These are phyloP conservation scores for Penicillium sp. DNA, from an alignment of 2,329 filamentous ascomycete genomes.

Conservation along the genomic window DNA sequence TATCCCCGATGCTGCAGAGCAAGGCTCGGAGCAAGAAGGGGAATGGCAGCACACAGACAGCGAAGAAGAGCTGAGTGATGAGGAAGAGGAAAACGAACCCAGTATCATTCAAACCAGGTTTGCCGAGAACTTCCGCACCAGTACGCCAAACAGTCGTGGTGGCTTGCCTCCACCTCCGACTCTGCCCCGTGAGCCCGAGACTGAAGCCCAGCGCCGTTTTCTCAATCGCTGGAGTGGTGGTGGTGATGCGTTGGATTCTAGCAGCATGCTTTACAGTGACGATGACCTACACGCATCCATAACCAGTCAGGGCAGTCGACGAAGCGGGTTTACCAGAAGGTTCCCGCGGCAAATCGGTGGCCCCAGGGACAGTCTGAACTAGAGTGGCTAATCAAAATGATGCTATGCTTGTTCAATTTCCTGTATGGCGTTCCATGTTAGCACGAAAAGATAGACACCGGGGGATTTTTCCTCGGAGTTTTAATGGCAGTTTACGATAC, in stretches of 20 bases:
- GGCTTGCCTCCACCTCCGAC: slow-evolving; percentile 32
- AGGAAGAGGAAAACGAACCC: slow-evolving; percentile 38
- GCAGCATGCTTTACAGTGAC: slow-evolving; percentile 33
- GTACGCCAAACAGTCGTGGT: slow-evolving; percentile 32
- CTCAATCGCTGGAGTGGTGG: slow-evolving; percentile 40
- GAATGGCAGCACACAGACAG: slow-evolving; percentile 78
- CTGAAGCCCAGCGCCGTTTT: slow-evolving; percentile 41
- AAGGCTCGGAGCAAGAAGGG: slow-evolving; percentile 47
- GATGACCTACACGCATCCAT: slow-evolving; percentile 34
- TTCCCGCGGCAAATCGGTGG: slow-evolving; percentile 41
- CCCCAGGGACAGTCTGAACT: slow-evolving; percentile 54
- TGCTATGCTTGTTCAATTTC: background rate
- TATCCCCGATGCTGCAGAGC: slow-evolving; percentile 59
- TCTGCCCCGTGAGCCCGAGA: slow-evolving; percentile 30
- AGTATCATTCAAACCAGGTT: slow-evolving; percentile 27
- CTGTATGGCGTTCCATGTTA: background rate
- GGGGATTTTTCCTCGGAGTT: background rate
- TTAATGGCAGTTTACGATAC: background rate
- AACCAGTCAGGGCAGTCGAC: slow-evolving; percentile 30
- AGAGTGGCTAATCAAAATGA: background rate
- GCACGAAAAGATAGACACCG: background rate
- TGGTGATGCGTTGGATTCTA: slow-evolving; percentile 34
- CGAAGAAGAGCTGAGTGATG: slow-evolving; percentile 58
- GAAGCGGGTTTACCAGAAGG: slow-evolving; percentile 34
- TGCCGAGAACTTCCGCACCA: slow-evolving; percentile 31